These are phyloP conservation scores for Nigrograna mackinnonii DNA, from an alignment of 2,329 filamentous ascomycete species.

Conservation along the genomic window DNA sequence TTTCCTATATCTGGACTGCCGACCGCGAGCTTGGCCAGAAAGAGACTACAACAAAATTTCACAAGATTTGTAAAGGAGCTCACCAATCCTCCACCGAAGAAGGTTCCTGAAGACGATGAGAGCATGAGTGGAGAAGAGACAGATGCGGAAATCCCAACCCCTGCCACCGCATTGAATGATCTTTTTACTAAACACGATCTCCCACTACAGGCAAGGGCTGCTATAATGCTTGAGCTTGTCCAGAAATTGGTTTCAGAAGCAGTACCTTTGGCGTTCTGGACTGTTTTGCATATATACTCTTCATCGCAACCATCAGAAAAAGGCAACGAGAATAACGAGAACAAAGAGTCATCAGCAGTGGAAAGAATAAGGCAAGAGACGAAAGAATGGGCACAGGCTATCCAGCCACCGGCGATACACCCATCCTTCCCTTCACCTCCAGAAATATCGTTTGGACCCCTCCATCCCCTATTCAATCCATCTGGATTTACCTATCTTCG, in stretches of 20 bases:
- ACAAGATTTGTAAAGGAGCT: constrained; percentile 29
- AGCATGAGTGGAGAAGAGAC: constrained; percentile 35
- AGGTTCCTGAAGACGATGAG: constrained; percentile 31
- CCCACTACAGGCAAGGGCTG: constrained; percentile 27
- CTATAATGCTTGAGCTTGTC: constrained; percentile 31
- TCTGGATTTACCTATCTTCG: constrained; percentile 27
- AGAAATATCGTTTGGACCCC: constrained; percentile 26
- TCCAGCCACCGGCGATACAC: constrained; percentile 39
- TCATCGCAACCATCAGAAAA: constrained; percentile 10
- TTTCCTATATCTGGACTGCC: constrained; percentile 54
- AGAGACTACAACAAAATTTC: constrained; percentile 31
- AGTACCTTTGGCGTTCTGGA: constrained; percentile 38
- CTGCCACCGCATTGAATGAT: constrained; percentile 32
- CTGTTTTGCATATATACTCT: constrained; percentile 29
- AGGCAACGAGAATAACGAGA: no score
- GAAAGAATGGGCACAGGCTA: constrained; percentile 29
- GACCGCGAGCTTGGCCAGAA: constrained; percentile 36
- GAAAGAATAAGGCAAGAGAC: constrained; percentile 31
- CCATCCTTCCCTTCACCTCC: constrained; percentile 39
- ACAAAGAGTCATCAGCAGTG: constrained; percentile 7
- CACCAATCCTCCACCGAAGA: constrained; percentile 28
- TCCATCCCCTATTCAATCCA: constrained; percentile 9
- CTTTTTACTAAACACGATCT: constrained; percentile 32
- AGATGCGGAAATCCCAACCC: constrained; percentile 36
- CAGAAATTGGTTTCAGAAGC: constrained; percentile 30